A percentile compares a stretch with the other conserved stretches of the same genome.
These are phyloP conservation scores for Fusarium acutatum DNA, from an alignment of 2,329 filamentous ascomycete genomes.

Conservation along the genomic window DNA sequence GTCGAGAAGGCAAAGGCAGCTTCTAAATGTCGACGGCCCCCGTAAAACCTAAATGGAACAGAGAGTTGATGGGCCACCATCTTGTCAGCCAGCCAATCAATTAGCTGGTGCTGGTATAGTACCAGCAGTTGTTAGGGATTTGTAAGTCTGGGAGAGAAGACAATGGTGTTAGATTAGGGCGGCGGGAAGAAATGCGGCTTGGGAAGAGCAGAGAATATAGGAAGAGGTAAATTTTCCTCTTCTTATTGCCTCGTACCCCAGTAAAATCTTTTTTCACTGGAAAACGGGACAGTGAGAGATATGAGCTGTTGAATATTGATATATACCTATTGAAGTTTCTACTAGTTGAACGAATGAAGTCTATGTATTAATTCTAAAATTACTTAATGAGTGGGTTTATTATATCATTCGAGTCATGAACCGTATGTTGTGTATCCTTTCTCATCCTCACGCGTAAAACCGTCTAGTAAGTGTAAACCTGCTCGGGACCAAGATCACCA, in stretches of 20 bases:
- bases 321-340: not conserved
- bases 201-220: fast-evolving
- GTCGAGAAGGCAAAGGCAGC: not conserved
- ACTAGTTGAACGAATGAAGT: not conserved
- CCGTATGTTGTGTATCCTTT: not conserved
- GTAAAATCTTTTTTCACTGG: too few relatives aligned
- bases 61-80: not conserved
- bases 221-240: too few relatives aligned
- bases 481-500: slow-evolving; percentile 22
- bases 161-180: not conserved
- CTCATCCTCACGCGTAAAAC: too few relatives aligned
- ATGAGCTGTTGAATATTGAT: fast-evolving
- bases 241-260: too few relatives aligned
- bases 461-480: slow-evolving; percentile 31
- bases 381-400: not conserved
- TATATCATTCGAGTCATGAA: not conserved
- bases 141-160: not conserved
- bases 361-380: not conserved
- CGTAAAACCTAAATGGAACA: too few relatives aligned
- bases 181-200: too few relatives aligned
- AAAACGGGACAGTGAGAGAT: too few relatives aligned
- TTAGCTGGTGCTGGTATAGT: not conserved
- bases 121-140: not conserved
- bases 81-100: not conserved
- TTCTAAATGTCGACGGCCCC: fast-evolving